A percentile compares a stretch with the other conserved stretches of the same genome.
These are phyloP conservation scores for Yamadazyma siamensis DNA, from an alignment of 1,139 yeast genomes.

Conservation along the genomic window DNA sequence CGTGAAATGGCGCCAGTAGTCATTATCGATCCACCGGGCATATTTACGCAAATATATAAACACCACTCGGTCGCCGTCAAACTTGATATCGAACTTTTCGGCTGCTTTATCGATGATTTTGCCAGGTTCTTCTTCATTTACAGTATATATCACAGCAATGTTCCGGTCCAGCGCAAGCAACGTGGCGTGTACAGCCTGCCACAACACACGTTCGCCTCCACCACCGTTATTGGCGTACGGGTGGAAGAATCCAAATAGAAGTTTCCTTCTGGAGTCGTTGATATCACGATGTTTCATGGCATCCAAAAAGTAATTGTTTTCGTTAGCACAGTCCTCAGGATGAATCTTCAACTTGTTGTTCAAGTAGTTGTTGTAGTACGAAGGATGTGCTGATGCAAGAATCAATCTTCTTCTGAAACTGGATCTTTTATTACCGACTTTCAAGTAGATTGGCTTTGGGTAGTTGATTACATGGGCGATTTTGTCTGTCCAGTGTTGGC, in stretches of 20 bases:
- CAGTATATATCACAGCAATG: constrained; percentile 76
- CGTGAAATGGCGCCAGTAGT: constrained; percentile 77
- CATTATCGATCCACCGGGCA: constrained; percentile 58
- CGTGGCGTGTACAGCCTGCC: constrained; percentile 88
- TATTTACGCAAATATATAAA: constrained; percentile 68
- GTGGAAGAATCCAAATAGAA: constrained; percentile 83
- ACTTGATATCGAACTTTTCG: constrained; percentile 60
- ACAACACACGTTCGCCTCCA: constrained; percentile 95
- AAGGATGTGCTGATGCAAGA: constrained; percentile 46
- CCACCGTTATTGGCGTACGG: constrained; percentile 97
- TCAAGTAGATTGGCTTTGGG: constrained; percentile 34
- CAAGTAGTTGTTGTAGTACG: constrained; percentile 43
- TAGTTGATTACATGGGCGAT: constrained; percentile 31
- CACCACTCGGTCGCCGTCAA: constrained; percentile 57
- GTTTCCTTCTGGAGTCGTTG: constrained; percentile 36
- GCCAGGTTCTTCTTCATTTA: constrained; percentile 53
- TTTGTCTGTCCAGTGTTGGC: constrained; percentile 41
- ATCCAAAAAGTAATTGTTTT: constrained; percentile 21
- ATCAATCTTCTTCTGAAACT: constrained; percentile 53
- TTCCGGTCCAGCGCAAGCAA: constrained; percentile 47
- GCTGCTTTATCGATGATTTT: constrained; percentile 57
- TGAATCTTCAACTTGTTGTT: constrained; percentile 37
- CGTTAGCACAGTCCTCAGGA: constrained; percentile 28
- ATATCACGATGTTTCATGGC: constrained; percentile 34
- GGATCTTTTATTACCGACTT: constrained; percentile 38